A percentile compares a stretch with the other conserved stretches of the same genome.
Evolutionary conservation across 1,284 basidiomycete species (phyloP).

Genomic region (Irpex lacteus): DNA sequence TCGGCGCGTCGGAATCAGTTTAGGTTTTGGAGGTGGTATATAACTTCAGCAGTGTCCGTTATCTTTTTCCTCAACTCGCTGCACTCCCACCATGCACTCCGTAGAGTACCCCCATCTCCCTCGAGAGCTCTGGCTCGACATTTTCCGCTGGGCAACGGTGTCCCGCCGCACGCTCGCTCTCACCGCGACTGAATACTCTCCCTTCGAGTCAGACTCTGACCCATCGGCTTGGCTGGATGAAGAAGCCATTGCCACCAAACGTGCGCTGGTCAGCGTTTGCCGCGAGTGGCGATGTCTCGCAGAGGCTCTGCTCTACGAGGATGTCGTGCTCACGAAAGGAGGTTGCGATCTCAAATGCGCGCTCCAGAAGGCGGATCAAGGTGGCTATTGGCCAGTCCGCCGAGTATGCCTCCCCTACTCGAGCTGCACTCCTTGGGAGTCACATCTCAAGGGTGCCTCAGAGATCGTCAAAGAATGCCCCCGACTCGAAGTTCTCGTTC

Average conservation of each 20-base stretch:
- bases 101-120: constrained; percentile 19
- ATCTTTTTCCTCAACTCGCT: neutral
- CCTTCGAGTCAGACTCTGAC: constrained; percentile 22
- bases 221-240: constrained; percentile 8
- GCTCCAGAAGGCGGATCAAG: constrained; percentile 22
- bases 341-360: constrained; percentile 27
- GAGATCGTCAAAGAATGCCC: constrained; percentile 47
- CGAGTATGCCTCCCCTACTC: constrained; percentile 58
- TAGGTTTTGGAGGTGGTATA: neutral
- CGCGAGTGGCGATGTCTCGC: constrained; percentile 49
- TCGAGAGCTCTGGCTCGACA: constrained; percentile 29
- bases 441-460: constrained; percentile 28
- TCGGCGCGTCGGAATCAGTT: neutral
- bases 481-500: constrained; percentile 52
- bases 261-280: constrained; percentile 51
- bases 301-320: constrained; percentile 47
- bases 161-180: constrained; percentile 20
- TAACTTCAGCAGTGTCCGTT: neutral
- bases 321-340: constrained; percentile 41
- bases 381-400: constrained; percentile 43
- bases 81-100: neutral
- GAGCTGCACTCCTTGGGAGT: constrained; percentile 36
- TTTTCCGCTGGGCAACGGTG: constrained; percentile 28
- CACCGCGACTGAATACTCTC: constrained; percentile 22
- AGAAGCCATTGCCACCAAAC: constrained; percentile 32